Conservation (phyloP, 768 basidiomycete species). For the Mycena belliarum region DNA sequence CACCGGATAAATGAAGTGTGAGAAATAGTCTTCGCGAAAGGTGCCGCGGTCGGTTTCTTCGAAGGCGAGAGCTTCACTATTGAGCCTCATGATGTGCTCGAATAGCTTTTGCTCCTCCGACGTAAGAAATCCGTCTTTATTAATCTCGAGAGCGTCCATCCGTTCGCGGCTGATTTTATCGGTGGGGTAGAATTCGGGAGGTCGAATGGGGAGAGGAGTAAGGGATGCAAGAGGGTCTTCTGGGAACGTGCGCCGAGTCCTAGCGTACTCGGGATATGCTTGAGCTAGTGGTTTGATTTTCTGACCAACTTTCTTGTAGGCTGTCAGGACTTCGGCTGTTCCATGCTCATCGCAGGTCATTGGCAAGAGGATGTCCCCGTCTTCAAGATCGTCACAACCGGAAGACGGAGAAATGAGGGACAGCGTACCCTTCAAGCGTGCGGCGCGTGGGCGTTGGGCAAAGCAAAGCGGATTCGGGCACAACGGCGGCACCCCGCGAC, state of each 20-base stretch:
- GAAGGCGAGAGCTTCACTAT: background rate
- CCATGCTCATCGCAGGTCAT: background rate
- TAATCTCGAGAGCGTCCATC: background rate
- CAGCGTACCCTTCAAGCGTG: too few relatives aligned
- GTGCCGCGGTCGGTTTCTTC: background rate
- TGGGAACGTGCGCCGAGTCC: background rate
- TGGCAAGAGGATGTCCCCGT: too few relatives aligned
- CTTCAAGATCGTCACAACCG: too few relatives aligned
- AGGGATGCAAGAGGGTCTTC: background rate
- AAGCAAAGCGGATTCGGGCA: too few relatives aligned
- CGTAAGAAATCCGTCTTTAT: background rate
- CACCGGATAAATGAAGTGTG: constrained; percentile 31
- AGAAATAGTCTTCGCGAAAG: constrained; percentile 22
- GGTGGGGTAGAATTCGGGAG: background rate
- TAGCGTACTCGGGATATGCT: background rate
- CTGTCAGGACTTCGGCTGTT: background rate
- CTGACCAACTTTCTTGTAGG: background rate
- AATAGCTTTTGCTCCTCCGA: background rate
- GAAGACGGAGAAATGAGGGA: too few relatives aligned
- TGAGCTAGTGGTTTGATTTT: background rate
- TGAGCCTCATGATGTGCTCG: background rate
- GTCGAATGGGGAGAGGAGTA: background rate
- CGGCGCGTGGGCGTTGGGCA: too few relatives aligned
- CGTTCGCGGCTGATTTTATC: background rate
- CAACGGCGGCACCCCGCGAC: too few relatives aligned